Evolutionary conservation across 768 basidiomycete species (phyloP).

Genomic region (Podaxis sp.): DNA sequence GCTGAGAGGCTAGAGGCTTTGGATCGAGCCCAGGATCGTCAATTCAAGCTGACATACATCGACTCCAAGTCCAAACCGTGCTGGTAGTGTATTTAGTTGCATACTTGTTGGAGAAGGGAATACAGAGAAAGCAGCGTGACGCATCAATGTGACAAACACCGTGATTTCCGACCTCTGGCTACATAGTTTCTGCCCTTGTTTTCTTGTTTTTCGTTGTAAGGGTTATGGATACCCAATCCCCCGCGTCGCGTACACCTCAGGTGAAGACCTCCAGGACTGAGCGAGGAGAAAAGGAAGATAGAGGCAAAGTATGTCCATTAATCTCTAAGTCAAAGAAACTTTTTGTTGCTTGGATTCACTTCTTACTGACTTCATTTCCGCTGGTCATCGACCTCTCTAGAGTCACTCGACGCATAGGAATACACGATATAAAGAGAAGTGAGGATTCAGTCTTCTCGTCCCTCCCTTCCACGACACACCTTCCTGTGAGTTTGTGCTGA

Average conservation of each 20-base stretch:
- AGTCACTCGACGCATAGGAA: slow-evolving; percentile 4
- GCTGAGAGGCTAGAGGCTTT: neutral
- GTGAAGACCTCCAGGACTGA: neutral
- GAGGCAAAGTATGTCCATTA: slow-evolving; percentile 6
- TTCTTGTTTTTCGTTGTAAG: neutral
- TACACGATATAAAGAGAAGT: slow-evolving; percentile 12
- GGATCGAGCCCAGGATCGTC: neutral
- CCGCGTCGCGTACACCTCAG: neutral
- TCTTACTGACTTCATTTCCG: neutral
- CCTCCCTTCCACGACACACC: neutral
- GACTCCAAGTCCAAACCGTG: neutral
- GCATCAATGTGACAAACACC: no score
- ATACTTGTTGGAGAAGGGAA: no score
- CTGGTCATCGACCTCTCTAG: neutral
- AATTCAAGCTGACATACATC: neutral
- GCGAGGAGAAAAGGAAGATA: slow-evolving; percentile 8
- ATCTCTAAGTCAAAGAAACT: slow-evolving; percentile 1
- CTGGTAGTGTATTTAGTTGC: neutral
- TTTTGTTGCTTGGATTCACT: neutral
- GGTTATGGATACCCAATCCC: neutral
- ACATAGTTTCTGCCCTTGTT: neutral
- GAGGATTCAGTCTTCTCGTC: neutral
- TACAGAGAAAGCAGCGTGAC: no score
- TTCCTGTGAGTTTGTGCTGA: neutral
- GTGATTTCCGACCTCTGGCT: no score